These are phyloP conservation scores for Colletotrichum trifolii DNA, from an alignment of 2,329 filamentous ascomycete species.

Conservation along the genomic window DNA sequence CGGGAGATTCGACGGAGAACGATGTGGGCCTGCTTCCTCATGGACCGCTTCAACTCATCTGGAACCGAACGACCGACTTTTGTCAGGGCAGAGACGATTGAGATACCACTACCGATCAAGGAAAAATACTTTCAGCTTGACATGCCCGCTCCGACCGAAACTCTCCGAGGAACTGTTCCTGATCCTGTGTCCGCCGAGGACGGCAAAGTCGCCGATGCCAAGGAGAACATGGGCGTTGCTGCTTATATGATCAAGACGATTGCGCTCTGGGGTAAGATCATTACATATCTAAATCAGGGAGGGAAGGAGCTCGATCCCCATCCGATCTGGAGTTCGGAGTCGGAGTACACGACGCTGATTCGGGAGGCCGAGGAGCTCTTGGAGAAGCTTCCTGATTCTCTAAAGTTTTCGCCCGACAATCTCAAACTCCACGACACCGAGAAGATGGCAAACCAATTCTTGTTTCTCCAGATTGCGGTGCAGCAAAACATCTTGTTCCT, in stretches of 20 bases:
- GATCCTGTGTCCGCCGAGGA: conserved; percentile 71
- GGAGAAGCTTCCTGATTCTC: conserved; percentile 72
- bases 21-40: conserved; percentile 98
- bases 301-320: conserved; percentile 82
- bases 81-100: conserved; percentile 87
- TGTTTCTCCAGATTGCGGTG: conserved; percentile 90
- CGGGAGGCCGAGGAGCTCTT: conserved; percentile 78
- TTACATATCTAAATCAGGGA: conserved; percentile 90
- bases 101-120: conserved; percentile 90
- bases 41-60: conserved; percentile 98
- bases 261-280: conserved; percentile 88
- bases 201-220: conserved; percentile 73
- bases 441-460: conserved; percentile 87
- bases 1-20: conserved; percentile 91
- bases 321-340: conserved; percentile 86
- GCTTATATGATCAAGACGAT: conserved; percentile 90
- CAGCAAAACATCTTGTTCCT: conserved; percentile 93
- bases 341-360: conserved; percentile 77
- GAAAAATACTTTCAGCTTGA: conserved; percentile 92
- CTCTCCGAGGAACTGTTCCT: conserved; percentile 76
- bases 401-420: conserved; percentile 85
- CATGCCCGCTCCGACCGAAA: conserved; percentile 88
- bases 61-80: conserved; percentile 93
- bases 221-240: conserved; percentile 92
- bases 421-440: conserved; percentile 86